phyloP scores from a whole-genome alignment of 805 yeast genomes.

The Ogataea angusta region DNA sequence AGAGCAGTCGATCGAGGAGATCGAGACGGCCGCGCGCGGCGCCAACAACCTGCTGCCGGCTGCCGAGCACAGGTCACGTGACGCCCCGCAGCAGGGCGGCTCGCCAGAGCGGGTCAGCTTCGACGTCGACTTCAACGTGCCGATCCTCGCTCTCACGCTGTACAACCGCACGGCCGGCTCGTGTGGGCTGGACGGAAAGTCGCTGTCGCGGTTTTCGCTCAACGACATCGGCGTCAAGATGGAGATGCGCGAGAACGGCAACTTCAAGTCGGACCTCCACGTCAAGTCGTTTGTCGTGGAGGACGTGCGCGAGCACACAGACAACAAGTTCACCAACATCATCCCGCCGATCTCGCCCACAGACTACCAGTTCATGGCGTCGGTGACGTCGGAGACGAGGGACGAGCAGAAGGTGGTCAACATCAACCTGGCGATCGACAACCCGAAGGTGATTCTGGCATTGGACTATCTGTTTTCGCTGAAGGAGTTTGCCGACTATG shows the following conservation, averaged over 20 bases:
- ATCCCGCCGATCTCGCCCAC: slow-evolving; percentile 66
- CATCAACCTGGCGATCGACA: slow-evolving; percentile 64
- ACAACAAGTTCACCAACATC: slow-evolving; percentile 73
- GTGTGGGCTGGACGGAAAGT: slow-evolving; percentile 35
- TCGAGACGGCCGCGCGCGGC: slow-evolving; percentile 61
- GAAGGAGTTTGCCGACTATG: slow-evolving; percentile 58
- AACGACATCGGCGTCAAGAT: slow-evolving; percentile 54
- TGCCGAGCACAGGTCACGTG: slow-evolving; percentile 1
- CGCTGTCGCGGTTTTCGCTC: slow-evolving; percentile 57
- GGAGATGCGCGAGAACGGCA: slow-evolving; percentile 49
- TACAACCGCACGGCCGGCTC: slow-evolving; percentile 48
- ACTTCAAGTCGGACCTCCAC: slow-evolving; percentile 56
- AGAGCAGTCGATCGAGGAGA: slow-evolving; percentile 45
- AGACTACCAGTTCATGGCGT: slow-evolving; percentile 68
- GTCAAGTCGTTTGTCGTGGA: slow-evolving; percentile 72
- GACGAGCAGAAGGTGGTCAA: slow-evolving; percentile 40
- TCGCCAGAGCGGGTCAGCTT: slow-evolving; percentile 35
- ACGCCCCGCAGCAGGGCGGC: neutral
- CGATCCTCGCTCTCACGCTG: slow-evolving; percentile 58
- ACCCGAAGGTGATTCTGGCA: slow-evolving; percentile 78
- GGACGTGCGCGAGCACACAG: slow-evolving; percentile 62
- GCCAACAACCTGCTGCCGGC: slow-evolving; percentile 49
- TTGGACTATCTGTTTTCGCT: slow-evolving; percentile 81
- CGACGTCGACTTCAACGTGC: slow-evolving; percentile 54
- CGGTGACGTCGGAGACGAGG: slow-evolving; percentile 42